Base-by-base conservation (phyloP, 345 rosid species). In the Zanthoxylum bungeanum region DNA sequence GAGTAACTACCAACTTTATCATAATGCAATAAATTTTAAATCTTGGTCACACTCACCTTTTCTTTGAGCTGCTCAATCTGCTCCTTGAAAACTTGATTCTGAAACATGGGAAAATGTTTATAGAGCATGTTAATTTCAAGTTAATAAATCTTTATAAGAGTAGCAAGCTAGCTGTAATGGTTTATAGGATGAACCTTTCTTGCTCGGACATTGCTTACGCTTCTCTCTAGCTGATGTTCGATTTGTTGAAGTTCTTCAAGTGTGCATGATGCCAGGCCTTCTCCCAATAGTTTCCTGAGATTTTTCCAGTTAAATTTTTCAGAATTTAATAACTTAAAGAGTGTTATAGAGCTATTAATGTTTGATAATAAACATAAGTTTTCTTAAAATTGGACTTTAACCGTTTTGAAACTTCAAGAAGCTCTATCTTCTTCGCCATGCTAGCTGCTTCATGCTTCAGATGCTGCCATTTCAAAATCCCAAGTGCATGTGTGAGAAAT, bases 401-500 rank as follows among this genome's bases (percentile, higher is more conserved):
- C 97, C 94, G 83, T 82, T 83, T 90, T 10, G 95, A 84, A 58
- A 69, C 82, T 78, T 92, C 98, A 60, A 92, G 97, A 69, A 66
- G 71, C 84, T 92, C 97, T 59, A 92, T 90, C 83, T 83, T 92
- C 85, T 89, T 87, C 85, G 77, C 46, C 96, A 95, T 83, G 71
- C 50, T 73, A 62, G 84, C 84, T 74, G 91, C 86, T 81, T 95
- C 99, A 28, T 59, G 70, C 88, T 88, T 92, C 85, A 92, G 73
- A 72, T 79, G 85, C 97, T 95, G 97, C 58, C 61, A 75, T 76
- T 75, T 31, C 76, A 77, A 66, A 75, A 75, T 76, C 73, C 27
- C 76, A 77, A 66, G 73, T 55, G 37, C 59, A 34, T 6, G 2
- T 37, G 62, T 52, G 47, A 51, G 71, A 68, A 68, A 53, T 14